Percentiles rank a stretch among this genome's conserved stretches.
phyloP scores from a whole-genome alignment of 208 protist species.

The Acanthamoeba culbertsoni region DNA sequence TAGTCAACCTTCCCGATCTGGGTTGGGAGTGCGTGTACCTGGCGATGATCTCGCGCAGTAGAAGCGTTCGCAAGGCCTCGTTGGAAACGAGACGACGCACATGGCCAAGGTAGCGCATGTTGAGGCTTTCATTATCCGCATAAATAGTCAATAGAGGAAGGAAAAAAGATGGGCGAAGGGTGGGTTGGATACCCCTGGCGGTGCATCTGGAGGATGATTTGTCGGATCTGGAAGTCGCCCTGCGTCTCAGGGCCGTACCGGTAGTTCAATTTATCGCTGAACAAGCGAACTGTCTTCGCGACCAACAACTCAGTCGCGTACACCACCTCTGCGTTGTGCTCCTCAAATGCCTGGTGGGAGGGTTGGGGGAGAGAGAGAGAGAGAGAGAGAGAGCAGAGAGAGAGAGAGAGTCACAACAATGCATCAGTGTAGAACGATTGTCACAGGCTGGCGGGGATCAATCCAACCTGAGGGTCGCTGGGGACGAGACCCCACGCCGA shows the following conservation, averaged over 20 bases:
- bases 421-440: background rate
- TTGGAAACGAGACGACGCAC: background rate
- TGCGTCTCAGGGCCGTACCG: background rate
- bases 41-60: background rate
- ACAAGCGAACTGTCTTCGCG: background rate
- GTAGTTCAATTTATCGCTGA: constrained; percentile 40
- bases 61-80: background rate
- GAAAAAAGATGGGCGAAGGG: background rate
- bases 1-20: background rate
- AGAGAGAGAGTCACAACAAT: background rate
- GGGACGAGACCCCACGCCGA: constrained; percentile 18
- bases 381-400: background rate
- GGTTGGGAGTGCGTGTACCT: background rate
- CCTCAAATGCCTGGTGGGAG: background rate
- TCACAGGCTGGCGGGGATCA: background rate
- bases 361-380: background rate
- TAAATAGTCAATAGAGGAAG: background rate
- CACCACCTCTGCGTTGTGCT: constrained; percentile 22
- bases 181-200: background rate
- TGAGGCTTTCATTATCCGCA: background rate
- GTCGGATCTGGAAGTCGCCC: constrained; percentile 10
- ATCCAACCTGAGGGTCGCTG: background rate
- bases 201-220: constrained; percentile 10
- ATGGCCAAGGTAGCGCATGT: background rate
- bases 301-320: background rate